Evolutionary conservation across 768 basidiomycete genomes (phyloP), one percentile per base, ranked within the genome.

Genomic region (Neoboletus subvelutipes): DNA sequence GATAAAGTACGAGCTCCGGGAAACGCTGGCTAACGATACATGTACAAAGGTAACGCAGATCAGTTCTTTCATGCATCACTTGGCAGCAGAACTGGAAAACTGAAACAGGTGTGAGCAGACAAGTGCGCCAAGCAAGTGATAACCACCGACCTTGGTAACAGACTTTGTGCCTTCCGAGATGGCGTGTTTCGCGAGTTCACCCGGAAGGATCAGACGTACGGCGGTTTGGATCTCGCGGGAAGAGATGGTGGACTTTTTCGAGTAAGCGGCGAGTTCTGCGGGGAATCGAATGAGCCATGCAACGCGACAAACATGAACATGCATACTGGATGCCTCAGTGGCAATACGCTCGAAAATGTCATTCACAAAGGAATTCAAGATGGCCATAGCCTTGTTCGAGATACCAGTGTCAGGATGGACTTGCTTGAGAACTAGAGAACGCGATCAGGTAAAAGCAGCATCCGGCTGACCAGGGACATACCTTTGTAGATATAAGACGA

Each of bases 331-430:
- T 39, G 92, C 92, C 71, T 94, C 92, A 0, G 88, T 85, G 12
- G 92, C 92, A 66, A 94, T 92, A n/a, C 92, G 90, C 71, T 93
- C 92, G 62, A 93, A 94, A 63, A 93, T 96, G 66, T 97, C 94
- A 67, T 94, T 94, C 68, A 97, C 94, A 70, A 97, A 97, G 56
- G 88, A 92, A 82, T 96, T 96, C 55, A 97, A 76, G 71, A 97
- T 95, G 58, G 93, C 90, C 92, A 96, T 95, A 22, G 93, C 94
- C 82, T 96, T 96, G 86, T 97, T 98, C 54, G 94, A 95, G 78
- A 98, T 98, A 87, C 95, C 96, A 50, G 93, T 98, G 70, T 98
- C 96, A 50, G 95, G 94, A 80, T 98, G 96, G 57, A 98, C 95
- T 79, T 98, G 94, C 77, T 92, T 94, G 60, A 96, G 84, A 66